phyloP scores from a whole-genome alignment of 106 monocot species.

The Apostasia ramifera region DNA sequence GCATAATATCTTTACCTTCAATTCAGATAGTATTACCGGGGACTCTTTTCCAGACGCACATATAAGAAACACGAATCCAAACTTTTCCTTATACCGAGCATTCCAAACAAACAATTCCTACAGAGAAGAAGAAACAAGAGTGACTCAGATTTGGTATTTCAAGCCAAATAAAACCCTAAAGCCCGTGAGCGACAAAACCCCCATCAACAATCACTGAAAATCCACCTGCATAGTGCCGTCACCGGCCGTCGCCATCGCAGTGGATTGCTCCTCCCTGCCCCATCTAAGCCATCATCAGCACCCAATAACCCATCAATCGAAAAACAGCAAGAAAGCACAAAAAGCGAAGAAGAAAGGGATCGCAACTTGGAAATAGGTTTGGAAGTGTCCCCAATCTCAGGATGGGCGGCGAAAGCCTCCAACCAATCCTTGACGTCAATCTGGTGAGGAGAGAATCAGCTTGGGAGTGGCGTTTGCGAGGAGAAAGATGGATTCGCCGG shows the following conservation, averaged over 20 bases:
- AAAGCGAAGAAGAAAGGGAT: too few species aligned
- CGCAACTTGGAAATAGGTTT: conserved; percentile 40
- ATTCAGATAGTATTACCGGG: conserved; percentile 64
- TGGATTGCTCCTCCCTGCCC: conserved; percentile 77
- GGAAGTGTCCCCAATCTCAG: conserved; percentile 45
- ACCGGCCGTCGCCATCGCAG: conserved; percentile 55
- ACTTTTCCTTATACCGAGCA: conserved; percentile 68
- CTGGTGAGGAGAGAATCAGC: conserved; percentile 8
- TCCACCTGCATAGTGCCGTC: conserved; percentile 43
- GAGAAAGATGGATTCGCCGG: background rate
- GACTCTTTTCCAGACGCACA: conserved; percentile 80
- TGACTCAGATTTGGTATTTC: background rate
- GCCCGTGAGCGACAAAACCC: background rate
- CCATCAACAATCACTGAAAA: background rate
- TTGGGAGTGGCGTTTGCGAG: background rate
- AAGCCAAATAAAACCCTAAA: background rate
- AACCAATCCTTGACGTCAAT: conserved; percentile 63
- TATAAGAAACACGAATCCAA: conserved; percentile 84
- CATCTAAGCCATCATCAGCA: conserved; percentile 30
- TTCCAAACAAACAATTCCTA: conserved; percentile 80
- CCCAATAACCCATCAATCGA: background rate
- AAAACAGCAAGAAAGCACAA: background rate
- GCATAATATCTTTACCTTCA: conserved; percentile 46
- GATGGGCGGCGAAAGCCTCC: conserved; percentile 53
- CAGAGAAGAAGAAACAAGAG: conserved; percentile 2